phyloP scores from a whole-genome alignment of 306 rosid genomes.

The Trifolium pratense region DNA sequence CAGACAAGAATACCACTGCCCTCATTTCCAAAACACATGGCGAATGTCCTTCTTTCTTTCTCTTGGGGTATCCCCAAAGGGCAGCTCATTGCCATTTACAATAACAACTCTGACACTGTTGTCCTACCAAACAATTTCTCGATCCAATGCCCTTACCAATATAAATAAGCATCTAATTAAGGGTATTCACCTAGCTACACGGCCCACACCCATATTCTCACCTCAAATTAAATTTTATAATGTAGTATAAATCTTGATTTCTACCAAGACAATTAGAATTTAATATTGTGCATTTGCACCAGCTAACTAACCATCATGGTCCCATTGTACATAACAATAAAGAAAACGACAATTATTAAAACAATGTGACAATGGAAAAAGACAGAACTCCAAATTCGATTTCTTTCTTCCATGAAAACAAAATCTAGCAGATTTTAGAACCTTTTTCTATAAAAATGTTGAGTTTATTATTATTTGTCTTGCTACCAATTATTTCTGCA shows the following conservation, averaged over 20 bases:
- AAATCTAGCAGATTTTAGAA: conserved; percentile 14
- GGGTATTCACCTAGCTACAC: conserved; percentile 40
- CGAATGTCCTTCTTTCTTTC: conserved; percentile 50
- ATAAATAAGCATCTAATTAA: conserved; percentile 36
- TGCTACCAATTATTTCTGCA: conserved; percentile 3
- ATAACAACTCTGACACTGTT: conserved; percentile 27
- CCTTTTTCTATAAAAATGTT: not conserved
- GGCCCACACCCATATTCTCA: conserved; percentile 8
- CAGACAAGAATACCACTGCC: conserved; percentile 40
- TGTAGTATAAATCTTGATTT: conserved; percentile 7
- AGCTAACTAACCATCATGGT: conserved; percentile 44
- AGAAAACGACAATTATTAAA: conserved; percentile 29
- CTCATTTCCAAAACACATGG: conserved; percentile 47
- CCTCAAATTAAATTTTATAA: conserved; percentile 26
- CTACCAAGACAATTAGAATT: conserved; percentile 39
- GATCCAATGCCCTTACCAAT: conserved; percentile 52
- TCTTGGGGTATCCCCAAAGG: conserved; percentile 32
- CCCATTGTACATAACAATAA: conserved; percentile 42
- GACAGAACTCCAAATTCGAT: conserved; percentile 31
- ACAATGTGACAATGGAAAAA: conserved; percentile 1
- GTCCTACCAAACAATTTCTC: conserved; percentile 50
- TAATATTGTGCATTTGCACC: conserved; percentile 35
- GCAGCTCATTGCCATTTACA: conserved; percentile 40
- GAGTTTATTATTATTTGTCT: not conserved
- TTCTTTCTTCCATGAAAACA: conserved; percentile 26